Evolutionary conservation across 2,329 filamentous ascomycete species (phyloP), one percentile per base, ranked within the genome.

Genomic region (Aureobasidium sp.): DNA sequence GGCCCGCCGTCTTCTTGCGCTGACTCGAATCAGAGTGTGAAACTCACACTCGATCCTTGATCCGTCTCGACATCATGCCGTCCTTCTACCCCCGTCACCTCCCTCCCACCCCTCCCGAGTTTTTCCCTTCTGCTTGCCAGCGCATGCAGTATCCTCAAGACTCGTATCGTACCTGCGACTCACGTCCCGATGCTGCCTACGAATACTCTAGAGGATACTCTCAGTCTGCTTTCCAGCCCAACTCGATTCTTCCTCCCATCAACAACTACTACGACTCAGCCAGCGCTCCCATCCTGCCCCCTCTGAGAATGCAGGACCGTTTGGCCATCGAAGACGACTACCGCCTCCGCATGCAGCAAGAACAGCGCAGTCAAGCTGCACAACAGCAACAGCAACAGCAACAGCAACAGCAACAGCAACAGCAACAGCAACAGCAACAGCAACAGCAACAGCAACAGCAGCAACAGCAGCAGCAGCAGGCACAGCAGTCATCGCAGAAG

Each of bases 51-150:
- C 67, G 70, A 69, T 73, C 60, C 55, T 59, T 60, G 61, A 61
- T 65, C 59, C 59, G 59, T 58, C 58, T 58, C 59, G 61, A 64
- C 64, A 70, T 61, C 65, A 78, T 78, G 75, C 74, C 74, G 60
- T 72, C 73, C 62, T 76, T 76, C 64, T 76, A 76, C 61, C 70
- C 71, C 48, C 68, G 71, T 55, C 64, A 67, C 55, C 64, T 73
- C 42, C 72, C 72, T 57, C 69, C 75, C 56, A 77, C 75, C 45
- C 74, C 75, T 10, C 74, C 74, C 55, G 74, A 76, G 61, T 73
- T 71, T 57, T 64, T 71, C 37, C 68, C 70, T 32, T 70, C 62
- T 59, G 69, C 67, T 34, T 74, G 71, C 56, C 70, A 68, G 61
- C 66, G 66, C 52, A 71, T 74, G 65, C 72, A 71, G 56, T 73